Evolutionary conservation across 2,329 filamentous ascomycete genomes (phyloP).

Genomic region (Aspergillus awamori): DNA sequence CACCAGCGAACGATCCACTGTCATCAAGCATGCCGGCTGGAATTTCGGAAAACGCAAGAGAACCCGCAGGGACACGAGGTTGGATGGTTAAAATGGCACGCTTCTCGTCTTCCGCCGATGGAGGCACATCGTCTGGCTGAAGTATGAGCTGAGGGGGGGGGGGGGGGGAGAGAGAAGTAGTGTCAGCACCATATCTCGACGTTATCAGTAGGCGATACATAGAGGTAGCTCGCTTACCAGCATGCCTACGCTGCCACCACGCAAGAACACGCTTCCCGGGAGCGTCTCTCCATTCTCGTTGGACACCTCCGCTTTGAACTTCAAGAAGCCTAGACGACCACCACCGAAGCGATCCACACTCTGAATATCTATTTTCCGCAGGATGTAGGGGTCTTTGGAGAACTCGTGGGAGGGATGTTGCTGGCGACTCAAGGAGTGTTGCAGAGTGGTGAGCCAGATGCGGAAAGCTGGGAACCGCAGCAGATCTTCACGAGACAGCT

Average conservation of each 20-base stretch:
- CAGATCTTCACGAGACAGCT: slow-evolving; percentile 50
- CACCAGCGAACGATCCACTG: slow-evolving; percentile 55
- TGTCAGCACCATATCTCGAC: not conserved
- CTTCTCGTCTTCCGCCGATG: slow-evolving; percentile 46
- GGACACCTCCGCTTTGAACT: slow-evolving; percentile 57
- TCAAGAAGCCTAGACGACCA: slow-evolving; percentile 58
- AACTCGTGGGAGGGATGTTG: slow-evolving; percentile 52
- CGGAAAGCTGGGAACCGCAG: slow-evolving; percentile 58
- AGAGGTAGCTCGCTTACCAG: slow-evolving; percentile 42
- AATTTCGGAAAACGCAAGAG: slow-evolving; percentile 58
- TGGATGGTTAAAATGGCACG: slow-evolving; percentile 59
- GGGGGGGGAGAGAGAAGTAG: not conserved
- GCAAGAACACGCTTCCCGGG: slow-evolving; percentile 60
- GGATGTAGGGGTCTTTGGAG: slow-evolving; percentile 53
- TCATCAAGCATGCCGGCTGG: slow-evolving; percentile 65
- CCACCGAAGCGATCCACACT: slow-evolving; percentile 57
- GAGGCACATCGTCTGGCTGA: slow-evolving; percentile 54
- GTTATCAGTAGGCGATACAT: not conserved
- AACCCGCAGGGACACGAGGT: slow-evolving; percentile 59
- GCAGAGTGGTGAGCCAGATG: slow-evolving; percentile 56
- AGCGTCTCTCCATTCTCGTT: slow-evolving; percentile 56
- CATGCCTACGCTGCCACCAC: slow-evolving; percentile 62
- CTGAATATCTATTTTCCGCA: slow-evolving; percentile 58
- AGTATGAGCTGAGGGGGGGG: slow-evolving; percentile 56
- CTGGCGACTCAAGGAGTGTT: slow-evolving; percentile 54